Evolutionary conservation across 2,329 filamentous ascomycete species (phyloP).

Genomic region (Colletotrichum limetticola): DNA sequence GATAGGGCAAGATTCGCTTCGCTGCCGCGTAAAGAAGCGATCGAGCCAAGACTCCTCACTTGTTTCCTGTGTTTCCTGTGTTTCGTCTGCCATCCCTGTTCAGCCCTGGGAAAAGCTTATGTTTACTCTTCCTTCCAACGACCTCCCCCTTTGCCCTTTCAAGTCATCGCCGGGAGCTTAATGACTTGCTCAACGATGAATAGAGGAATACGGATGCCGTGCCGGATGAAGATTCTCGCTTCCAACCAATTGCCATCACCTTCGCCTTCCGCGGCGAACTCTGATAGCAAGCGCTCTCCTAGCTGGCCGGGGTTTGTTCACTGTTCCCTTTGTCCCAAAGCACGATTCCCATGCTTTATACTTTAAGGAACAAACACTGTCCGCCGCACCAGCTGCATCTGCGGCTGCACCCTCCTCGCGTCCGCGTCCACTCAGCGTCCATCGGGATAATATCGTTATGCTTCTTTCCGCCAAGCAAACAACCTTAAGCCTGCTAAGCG

Average conservation of each 20-base stretch:
- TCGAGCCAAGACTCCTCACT: neutral
- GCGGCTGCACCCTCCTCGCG: neutral
- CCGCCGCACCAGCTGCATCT: conserved; percentile 13
- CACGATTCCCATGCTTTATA: neutral
- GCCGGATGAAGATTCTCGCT: neutral
- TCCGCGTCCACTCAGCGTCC: neutral
- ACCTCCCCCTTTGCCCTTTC: neutral
- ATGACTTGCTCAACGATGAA: neutral
- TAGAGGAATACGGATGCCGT: neutral
- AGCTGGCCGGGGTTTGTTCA: too few species aligned
- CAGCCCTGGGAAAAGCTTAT: conserved; percentile 1
- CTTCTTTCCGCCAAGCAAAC: neutral
- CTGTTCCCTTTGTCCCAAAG: neutral
- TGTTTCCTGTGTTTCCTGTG: neutral
- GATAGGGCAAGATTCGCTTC: conserved; percentile 24
- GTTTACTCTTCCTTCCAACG: neutral
- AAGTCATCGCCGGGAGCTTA: neutral
- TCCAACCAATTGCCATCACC: neutral
- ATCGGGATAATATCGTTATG: neutral
- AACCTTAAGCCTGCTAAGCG: conserved; percentile 1
- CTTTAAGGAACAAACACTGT: conserved; percentile 17
- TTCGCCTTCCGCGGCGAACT: neutral
- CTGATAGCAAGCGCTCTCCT: neutral
- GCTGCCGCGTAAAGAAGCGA: neutral
- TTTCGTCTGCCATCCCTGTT: neutral